Evolutionary conservation across 2,329 filamentous ascomycete species (phyloP).

Genomic region (Diaporthe velutina): DNA sequence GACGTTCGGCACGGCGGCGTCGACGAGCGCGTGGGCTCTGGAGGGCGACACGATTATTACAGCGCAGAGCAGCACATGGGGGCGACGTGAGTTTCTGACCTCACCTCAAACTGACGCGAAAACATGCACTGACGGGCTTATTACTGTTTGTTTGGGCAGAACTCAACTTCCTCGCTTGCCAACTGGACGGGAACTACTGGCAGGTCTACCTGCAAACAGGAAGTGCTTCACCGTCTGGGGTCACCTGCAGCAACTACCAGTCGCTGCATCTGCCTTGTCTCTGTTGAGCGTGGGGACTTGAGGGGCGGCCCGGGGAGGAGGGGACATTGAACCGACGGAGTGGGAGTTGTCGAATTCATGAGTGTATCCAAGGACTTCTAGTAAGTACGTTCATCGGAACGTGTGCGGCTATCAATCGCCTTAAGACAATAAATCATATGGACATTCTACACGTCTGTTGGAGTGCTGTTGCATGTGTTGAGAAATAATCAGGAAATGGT

Average conservation of each 20-base stretch:
- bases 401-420: neutral
- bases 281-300: conserved; percentile 48
- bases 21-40: conserved; percentile 64
- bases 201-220: conserved; percentile 67
- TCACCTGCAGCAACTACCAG: conserved; percentile 67
- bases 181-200: conserved; percentile 58
- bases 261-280: conserved; percentile 66
- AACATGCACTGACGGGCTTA: conserved; percentile 29
- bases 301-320: too few relatives aligned
- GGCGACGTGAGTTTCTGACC: conserved; percentile 51
- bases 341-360: too few relatives aligned
- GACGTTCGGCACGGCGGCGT: conserved; percentile 55
- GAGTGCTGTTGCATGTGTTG: neutral
- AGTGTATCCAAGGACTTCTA: neutral
- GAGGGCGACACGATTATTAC: conserved; percentile 62
- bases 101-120: too few relatives aligned
- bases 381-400: neutral
- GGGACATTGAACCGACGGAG: too few relatives aligned
- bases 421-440: too few relatives aligned
- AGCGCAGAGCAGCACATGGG: conserved; percentile 56
- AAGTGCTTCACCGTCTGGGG: conserved; percentile 60
- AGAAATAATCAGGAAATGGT: neutral
- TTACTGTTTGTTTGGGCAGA: conserved; percentile 45
- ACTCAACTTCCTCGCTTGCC: conserved; percentile 65
- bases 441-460: neutral